Conservation (phyloP, 78 protist genomes). For the Emiliania huxleyi region DNA sequence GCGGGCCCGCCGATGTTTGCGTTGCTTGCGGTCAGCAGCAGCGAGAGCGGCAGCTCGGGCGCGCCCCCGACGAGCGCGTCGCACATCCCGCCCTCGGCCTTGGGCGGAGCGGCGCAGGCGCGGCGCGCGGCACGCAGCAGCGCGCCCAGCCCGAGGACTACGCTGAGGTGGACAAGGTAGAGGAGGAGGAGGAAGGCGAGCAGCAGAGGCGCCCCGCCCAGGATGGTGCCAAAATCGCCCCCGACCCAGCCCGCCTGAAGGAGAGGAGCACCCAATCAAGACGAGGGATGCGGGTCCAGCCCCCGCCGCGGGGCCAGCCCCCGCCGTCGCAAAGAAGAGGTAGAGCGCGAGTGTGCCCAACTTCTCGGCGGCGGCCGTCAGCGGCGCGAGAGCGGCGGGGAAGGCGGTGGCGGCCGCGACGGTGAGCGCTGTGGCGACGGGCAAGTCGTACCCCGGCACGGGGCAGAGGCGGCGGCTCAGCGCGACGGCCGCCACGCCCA, state of each 20-base stretch:
- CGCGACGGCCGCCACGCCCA: not conserved
- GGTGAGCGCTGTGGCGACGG: not conserved
- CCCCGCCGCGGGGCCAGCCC: not conserved
- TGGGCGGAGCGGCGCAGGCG: too few relatives aligned
- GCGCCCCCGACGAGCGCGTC: not conserved
- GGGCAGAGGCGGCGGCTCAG: not conserved
- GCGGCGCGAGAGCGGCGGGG: not conserved
- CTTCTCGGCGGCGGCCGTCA: not conserved
- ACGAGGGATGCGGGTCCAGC: too few relatives aligned
- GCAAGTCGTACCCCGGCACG: not conserved
- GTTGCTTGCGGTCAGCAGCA: not conserved
- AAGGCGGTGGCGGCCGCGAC: not conserved
- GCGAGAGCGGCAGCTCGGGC: not conserved
- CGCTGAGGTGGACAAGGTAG: not conserved
- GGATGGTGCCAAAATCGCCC: not conserved
- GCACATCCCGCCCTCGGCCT: too few relatives aligned
- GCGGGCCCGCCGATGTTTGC: constrained; percentile 17
- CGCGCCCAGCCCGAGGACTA: not conserved
- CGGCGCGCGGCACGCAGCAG: not conserved
- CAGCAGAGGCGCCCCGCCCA: not conserved
- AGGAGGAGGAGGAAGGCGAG: not conserved
- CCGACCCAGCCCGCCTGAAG: not conserved
- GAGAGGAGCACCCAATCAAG: too few relatives aligned
- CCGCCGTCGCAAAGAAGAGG: not conserved
- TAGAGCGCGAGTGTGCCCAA: not conserved